Percentiles rank a stretch among this genome's conserved stretches.
Evolutionary conservation across 495 filamentous ascomycete species (phyloP).

Genomic region (Hypoxylon subgilvum): DNA sequence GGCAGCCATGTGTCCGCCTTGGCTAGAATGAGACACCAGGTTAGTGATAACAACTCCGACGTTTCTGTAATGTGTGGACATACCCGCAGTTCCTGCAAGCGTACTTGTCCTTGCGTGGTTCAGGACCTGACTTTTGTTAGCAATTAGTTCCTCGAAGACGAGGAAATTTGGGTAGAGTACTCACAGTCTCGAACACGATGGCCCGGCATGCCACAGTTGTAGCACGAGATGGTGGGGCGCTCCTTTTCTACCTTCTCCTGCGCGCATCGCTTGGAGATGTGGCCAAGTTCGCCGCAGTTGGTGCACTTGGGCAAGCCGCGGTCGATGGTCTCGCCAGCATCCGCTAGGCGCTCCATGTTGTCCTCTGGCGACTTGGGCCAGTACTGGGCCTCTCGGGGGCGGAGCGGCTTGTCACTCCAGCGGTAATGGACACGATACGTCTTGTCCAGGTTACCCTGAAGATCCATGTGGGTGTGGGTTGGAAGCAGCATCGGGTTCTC

Average conservation of each 20-base stretch:
- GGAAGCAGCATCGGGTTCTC: constrained; percentile 65
- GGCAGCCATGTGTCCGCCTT: constrained; percentile 48
- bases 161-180: constrained; percentile 35
- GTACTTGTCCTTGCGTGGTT: constrained; percentile 60
- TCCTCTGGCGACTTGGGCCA: constrained; percentile 73
- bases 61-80: constrained; percentile 29
- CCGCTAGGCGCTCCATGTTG: constrained; percentile 72
- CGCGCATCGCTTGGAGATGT: constrained; percentile 68
- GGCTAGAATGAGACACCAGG: constrained; percentile 25
- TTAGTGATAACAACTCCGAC: neutral
- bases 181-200: constrained; percentile 75
- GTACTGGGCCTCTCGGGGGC: constrained; percentile 61
- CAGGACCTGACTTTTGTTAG: constrained; percentile 52
- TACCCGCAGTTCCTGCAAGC: constrained; percentile 86
- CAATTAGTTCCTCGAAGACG: constrained; percentile 6
- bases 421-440: constrained; percentile 77
- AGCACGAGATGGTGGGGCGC: constrained; percentile 68
- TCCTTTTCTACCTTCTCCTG: constrained; percentile 61
- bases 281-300: constrained; percentile 78
- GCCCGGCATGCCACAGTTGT: constrained; percentile 72
- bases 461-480: constrained; percentile 77
- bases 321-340: constrained; percentile 74
- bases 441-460: constrained; percentile 79
- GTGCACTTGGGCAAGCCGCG: constrained; percentile 69
- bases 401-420: constrained; percentile 66